Percentiles rank a stretch among this genome's conserved stretches.
phyloP scores from a whole-genome alignment of 1,284 basidiomycete genomes.

The Pseudozyma pruni region DNA sequence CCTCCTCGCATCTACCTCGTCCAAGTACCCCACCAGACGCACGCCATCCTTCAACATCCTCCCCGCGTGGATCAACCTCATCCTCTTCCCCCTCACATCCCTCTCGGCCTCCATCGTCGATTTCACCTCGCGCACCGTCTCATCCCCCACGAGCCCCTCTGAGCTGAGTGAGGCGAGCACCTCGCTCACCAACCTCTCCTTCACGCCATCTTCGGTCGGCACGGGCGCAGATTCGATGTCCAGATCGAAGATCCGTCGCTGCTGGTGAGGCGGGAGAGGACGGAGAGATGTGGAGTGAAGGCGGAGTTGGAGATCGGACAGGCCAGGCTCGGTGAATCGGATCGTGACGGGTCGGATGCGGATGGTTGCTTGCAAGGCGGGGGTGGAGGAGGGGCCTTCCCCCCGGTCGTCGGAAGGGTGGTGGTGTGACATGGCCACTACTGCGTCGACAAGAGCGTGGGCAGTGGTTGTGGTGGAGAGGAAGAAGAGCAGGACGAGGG shows the following conservation, averaged over 20 bases:
- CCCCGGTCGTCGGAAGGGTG: conserved; percentile 5
- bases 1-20: conserved; percentile 29
- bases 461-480: neutral
- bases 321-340: conserved; percentile 44
- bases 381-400: conserved; percentile 6
- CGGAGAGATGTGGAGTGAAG: conserved; percentile 5
- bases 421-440: neutral
- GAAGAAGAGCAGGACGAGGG: neutral
- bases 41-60: conserved; percentile 46
- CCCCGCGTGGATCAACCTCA: conserved; percentile 53
- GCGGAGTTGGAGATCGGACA: conserved; percentile 18
- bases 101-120: neutral
- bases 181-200: neutral
- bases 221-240: conserved; percentile 1
- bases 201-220: neutral
- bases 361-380: conserved; percentile 4
- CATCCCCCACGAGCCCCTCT: conserved; percentile 22
- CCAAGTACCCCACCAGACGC: conserved; percentile 48
- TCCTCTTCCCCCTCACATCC: conserved; percentile 7
- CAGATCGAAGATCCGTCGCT: conserved; percentile 19
- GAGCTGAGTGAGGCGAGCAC: conserved; percentile 2
- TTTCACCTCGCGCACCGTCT: conserved; percentile 17
- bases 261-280: neutral
- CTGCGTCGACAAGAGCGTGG: too few species aligned
- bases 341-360: conserved; percentile 34